Evolutionary conservation across 2,329 filamentous ascomycete species (phyloP).

Genomic region (Aspergillus costaricaensis): DNA sequence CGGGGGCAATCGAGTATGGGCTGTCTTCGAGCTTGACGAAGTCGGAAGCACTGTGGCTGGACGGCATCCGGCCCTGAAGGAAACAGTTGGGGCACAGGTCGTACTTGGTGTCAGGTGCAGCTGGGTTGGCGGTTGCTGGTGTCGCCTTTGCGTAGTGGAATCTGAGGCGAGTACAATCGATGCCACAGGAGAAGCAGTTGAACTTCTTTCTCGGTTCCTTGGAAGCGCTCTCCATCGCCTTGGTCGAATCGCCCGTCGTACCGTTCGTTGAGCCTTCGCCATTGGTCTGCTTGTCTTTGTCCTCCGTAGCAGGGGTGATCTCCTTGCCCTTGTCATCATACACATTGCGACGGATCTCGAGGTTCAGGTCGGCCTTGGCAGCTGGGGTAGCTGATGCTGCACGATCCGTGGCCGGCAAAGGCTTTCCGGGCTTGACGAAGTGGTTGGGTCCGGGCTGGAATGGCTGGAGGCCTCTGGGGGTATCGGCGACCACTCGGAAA

Average conservation of each 20-base stretch:
- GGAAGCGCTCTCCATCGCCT: constrained; percentile 61
- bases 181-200: constrained; percentile 87
- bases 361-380: constrained; percentile 78
- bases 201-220: constrained; percentile 67
- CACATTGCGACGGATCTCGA: constrained; percentile 92
- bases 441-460: constrained; percentile 89
- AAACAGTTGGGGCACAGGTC: constrained; percentile 92
- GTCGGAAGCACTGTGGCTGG: constrained; percentile 74
- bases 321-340: constrained; percentile 92
- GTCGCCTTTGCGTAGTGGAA: constrained; percentile 70
- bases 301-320: constrained; percentile 67
- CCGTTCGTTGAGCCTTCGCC: constrained; percentile 73
- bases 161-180: constrained; percentile 76
- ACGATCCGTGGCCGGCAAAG: constrained; percentile 68
- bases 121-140: constrained; percentile 59
- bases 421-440: constrained; percentile 62
- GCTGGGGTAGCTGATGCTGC: constrained; percentile 65
- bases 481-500: constrained; percentile 94
- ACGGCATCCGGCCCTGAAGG: constrained; percentile 78
- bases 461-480: constrained; percentile 87
- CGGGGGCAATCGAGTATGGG: constrained; percentile 74
- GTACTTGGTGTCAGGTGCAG: constrained; percentile 65
- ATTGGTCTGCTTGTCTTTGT: constrained; percentile 67
- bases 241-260: constrained; percentile 59
- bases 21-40: constrained; percentile 89